Percentiles rank a stretch among this genome's conserved stretches.
Evolutionary conservation across 805 yeast species (phyloP).

Genomic region (Wickerhamiella kazuoi): DNA sequence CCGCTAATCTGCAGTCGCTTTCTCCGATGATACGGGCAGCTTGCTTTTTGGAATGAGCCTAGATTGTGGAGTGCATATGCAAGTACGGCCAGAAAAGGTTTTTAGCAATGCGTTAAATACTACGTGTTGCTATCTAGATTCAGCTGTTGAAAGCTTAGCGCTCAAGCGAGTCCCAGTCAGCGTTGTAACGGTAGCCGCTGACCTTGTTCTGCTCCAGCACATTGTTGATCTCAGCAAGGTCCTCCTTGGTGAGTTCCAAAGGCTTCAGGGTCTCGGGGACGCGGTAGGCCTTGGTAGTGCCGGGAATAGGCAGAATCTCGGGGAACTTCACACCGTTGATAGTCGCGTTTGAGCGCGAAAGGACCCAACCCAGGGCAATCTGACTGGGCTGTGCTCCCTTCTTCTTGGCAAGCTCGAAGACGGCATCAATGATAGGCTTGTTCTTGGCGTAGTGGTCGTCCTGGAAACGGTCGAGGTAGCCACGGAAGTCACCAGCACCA

Average conservation of each 20-base stretch:
- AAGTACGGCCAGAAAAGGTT: too few species aligned
- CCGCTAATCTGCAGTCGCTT: too few species aligned
- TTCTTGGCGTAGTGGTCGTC: slow-evolving; percentile 42
- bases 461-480: slow-evolving; percentile 36
- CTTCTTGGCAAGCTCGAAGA: slow-evolving; percentile 33
- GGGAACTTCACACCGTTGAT: slow-evolving; percentile 25
- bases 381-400: slow-evolving; percentile 41
- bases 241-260: slow-evolving; percentile 33
- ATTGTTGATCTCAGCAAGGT: slow-evolving; percentile 34
- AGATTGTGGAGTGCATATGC: too few species aligned
- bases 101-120: too few species aligned
- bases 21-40: too few species aligned
- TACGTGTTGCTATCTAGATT: too few species aligned
- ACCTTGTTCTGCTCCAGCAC: slow-evolving; percentile 18
- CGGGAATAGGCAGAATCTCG: slow-evolving; percentile 61
- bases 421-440: slow-evolving; percentile 28
- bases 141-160: too few species aligned
- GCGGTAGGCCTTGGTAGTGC: slow-evolving; percentile 43
- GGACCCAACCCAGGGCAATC: slow-evolving; percentile 50
- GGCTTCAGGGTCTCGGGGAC: slow-evolving; percentile 40
- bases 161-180: neutral
- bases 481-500: slow-evolving; percentile 37
- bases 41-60: too few species aligned
- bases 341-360: slow-evolving; percentile 21
- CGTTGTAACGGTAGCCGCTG: neutral